Conservation (phyloP, 164 flowering plant genomes). For the Berberis thunbergii region DNA sequence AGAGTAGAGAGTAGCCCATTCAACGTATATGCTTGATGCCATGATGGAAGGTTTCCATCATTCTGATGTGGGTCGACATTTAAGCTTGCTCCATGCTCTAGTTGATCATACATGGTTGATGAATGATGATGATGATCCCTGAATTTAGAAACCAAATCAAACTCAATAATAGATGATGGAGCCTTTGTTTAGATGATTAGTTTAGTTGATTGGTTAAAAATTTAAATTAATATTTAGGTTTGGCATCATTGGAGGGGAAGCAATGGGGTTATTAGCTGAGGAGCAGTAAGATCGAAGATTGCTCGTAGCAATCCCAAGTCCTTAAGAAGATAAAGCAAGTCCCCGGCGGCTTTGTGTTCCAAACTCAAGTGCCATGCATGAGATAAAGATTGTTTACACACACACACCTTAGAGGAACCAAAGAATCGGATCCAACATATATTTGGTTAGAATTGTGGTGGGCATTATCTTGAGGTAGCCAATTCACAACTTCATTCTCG, state of each 20-base stretch:
- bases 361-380: too few species aligned
- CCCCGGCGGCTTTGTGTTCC: too few species aligned
- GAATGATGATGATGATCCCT: slow-evolving; percentile 20
- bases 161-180: too few species aligned
- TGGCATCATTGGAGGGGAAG: neutral
- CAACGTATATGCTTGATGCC: slow-evolving; percentile 30
- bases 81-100: slow-evolving; percentile 18
- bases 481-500: slow-evolving; percentile 23
- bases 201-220: neutral
- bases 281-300: neutral
- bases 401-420: slow-evolving; percentile 25
- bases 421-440: slow-evolving; percentile 22
- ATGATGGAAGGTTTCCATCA: slow-evolving; percentile 19
- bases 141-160: neutral
- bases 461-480: slow-evolving; percentile 24
- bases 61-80: slow-evolving; percentile 18
- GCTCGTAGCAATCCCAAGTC: too few species aligned
- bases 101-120: slow-evolving; percentile 16
- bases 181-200: too few species aligned
- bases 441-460: slow-evolving; percentile 13
- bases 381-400: too few species aligned
- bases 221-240: neutral
- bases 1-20: slow-evolving; percentile 30
- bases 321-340: too few species aligned
- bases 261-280: neutral